A percentile compares a stretch with the other conserved stretches of the same genome.
These are phyloP conservation scores for Trypanosoma vivax DNA, from an alignment of 208 protist genomes.

Conservation along the genomic window DNA sequence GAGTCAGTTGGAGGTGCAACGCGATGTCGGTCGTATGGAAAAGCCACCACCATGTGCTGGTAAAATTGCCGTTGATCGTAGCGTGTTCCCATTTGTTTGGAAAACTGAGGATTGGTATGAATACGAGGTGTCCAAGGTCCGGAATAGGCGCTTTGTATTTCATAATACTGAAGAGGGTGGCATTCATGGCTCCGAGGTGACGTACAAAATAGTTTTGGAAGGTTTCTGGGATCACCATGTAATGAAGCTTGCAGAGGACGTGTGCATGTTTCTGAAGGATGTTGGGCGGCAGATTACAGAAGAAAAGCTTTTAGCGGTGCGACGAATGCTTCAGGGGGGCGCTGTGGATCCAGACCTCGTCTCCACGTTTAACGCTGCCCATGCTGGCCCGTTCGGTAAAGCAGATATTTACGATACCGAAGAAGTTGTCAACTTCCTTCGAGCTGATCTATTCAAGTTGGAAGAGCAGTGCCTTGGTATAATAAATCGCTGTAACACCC, in stretches of 20 bases:
- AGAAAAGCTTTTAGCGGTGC: slow-evolving; percentile 66
- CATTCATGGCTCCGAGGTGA: slow-evolving; percentile 63
- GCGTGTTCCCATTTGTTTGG: slow-evolving; percentile 69
- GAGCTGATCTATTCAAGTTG: slow-evolving; percentile 47
- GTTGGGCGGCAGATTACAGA: slow-evolving; percentile 64
- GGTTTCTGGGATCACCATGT: slow-evolving; percentile 88
- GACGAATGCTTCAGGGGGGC: slow-evolving; percentile 39
- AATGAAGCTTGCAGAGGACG: slow-evolving; percentile 81
- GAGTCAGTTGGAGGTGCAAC: slow-evolving; percentile 67
- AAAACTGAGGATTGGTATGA: slow-evolving; percentile 90
- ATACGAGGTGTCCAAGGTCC: slow-evolving; percentile 85
- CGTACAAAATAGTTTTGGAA: slow-evolving; percentile 79
- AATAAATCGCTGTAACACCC: slow-evolving; percentile 80
- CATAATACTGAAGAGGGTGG: slow-evolving; percentile 60
- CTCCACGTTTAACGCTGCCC: slow-evolving; percentile 39
- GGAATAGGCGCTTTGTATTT: slow-evolving; percentile 80
- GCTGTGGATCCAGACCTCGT: slow-evolving; percentile 61
- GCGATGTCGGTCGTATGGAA: slow-evolving; percentile 72
- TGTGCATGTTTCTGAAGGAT: slow-evolving; percentile 81
- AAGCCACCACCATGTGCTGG: slow-evolving; percentile 57
- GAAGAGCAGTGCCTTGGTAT: slow-evolving; percentile 77
- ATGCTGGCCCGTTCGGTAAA: slow-evolving; percentile 58
- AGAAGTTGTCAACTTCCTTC: slow-evolving; percentile 81
- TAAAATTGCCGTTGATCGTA: slow-evolving; percentile 44
- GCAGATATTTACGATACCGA: slow-evolving; percentile 60